Percentiles rank a stretch among this genome's conserved stretches.
Evolutionary conservation across 1,284 basidiomycete species (phyloP).

Genomic region (Stygiomarasmius scandens): DNA sequence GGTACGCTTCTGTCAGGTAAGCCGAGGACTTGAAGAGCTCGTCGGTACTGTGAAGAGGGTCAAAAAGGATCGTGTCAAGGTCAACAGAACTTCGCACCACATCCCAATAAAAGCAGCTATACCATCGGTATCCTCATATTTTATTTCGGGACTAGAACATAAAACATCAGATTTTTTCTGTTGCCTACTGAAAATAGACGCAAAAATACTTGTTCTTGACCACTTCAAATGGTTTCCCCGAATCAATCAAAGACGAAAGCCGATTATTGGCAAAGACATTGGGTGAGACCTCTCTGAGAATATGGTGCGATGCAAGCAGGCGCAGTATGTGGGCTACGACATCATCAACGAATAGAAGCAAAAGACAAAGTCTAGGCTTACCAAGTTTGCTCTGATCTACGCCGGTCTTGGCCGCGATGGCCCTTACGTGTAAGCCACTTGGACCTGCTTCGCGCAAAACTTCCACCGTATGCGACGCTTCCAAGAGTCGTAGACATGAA

Average conservation of each 20-base stretch:
- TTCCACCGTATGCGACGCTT: conserved; percentile 67
- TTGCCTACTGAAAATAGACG: background rate
- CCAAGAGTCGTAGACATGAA: conserved; percentile 67
- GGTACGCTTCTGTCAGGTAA: conserved; percentile 66
- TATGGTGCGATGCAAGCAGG: conserved; percentile 72
- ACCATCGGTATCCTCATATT: conserved; percentile 65
- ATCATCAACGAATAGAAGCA: background rate
- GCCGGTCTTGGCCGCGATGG: conserved; percentile 51
- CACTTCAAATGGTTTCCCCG: conserved; percentile 50
- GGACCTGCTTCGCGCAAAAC: conserved; percentile 63
- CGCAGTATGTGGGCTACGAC: conserved; percentile 62
- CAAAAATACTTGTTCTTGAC: conserved; percentile 32
- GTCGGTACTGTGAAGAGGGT: conserved; percentile 53
- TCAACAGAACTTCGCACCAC: conserved; percentile 53
- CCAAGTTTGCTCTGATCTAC: conserved; percentile 53
- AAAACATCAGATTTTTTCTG: background rate
- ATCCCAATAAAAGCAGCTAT: conserved; percentile 68
- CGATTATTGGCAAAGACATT: conserved; percentile 71
- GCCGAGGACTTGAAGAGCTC: conserved; percentile 73
- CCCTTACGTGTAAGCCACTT: conserved; percentile 56
- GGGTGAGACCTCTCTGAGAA: conserved; percentile 62
- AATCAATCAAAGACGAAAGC: conserved; percentile 66
- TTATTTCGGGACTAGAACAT: conserved; percentile 49
- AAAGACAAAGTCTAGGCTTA: conserved; percentile 21
- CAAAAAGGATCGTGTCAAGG: too few relatives aligned